Conservation (phyloP, 176 grass and related monocot genomes). For the Chloris gayana region DNA sequence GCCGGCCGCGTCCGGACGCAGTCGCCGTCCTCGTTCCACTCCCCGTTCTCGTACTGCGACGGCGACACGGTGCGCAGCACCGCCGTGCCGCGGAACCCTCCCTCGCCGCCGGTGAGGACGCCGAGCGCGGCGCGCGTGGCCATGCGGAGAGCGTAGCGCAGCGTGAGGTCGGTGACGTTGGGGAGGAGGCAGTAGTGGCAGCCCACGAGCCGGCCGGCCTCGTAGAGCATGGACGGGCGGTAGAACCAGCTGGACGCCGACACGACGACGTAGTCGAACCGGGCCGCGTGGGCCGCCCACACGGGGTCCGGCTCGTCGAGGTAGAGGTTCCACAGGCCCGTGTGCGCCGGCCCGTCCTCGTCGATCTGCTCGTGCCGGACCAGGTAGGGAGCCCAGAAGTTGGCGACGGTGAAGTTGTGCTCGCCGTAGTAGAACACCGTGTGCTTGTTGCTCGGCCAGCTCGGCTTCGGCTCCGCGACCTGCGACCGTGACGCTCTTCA, state of each 20-base stretch:
- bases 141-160: slow-evolving; percentile 46
- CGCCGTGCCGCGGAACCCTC: slow-evolving; percentile 30
- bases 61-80: slow-evolving; percentile 61
- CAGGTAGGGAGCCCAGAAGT: slow-evolving; percentile 58
- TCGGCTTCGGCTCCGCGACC: slow-evolving; percentile 10
- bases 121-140: slow-evolving; percentile 47
- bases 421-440: neutral
- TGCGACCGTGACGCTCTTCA: neutral
- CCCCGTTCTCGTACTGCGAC: slow-evolving; percentile 69
- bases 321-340: slow-evolving; percentile 51
- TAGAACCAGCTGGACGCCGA: slow-evolving; percentile 72
- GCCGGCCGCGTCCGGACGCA: slow-evolving; percentile 53
- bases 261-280: slow-evolving; percentile 37
- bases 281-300: slow-evolving; percentile 28
- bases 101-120: neutral
- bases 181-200: slow-evolving; percentile 41
- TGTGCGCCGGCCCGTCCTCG: slow-evolving; percentile 25
- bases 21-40: slow-evolving; percentile 63
- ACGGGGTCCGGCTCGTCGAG: slow-evolving; percentile 56
- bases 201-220: slow-evolving; percentile 38
- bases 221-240: slow-evolving; percentile 55
- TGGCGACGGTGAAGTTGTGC: slow-evolving; percentile 52
- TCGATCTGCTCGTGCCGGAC: slow-evolving; percentile 30
- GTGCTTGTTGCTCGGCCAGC: slow-evolving; percentile 39
- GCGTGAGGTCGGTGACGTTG: slow-evolving; percentile 57